Conservation (phyloP, 2,329 filamentous ascomycete genomes). For the Ampelomyces quisqualis region DNA sequence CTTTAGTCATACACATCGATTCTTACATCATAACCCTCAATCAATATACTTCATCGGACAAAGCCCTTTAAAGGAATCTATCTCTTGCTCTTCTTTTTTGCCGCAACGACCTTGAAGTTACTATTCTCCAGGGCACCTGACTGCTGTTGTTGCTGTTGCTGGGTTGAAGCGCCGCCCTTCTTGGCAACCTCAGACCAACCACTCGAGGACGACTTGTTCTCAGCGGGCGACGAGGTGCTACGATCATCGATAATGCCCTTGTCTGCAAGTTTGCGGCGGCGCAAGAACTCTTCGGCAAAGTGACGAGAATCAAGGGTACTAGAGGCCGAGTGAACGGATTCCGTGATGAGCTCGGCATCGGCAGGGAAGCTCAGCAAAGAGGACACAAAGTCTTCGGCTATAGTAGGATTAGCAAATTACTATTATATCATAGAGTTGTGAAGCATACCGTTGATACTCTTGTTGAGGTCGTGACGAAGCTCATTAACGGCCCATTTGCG, state of each 20-base stretch:
- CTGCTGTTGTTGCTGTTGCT: conserved; percentile 44
- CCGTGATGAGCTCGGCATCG: conserved; percentile 79
- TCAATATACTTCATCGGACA: not conserved
- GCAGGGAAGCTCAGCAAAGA: conserved; percentile 73
- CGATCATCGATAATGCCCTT: conserved; percentile 81
- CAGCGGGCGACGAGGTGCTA: conserved; percentile 54
- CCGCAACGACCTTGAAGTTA: conserved; percentile 85
- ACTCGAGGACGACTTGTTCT: conserved; percentile 52
- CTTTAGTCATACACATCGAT: too few relatives aligned
- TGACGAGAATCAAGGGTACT: conserved; percentile 89
- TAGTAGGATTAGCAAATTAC: conserved; percentile 15
- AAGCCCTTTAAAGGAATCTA: too few relatives aligned
- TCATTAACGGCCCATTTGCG: conserved; percentile 86
- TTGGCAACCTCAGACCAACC: conserved; percentile 98
- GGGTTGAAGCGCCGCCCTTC: conserved; percentile 70
- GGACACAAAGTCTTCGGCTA: conserved; percentile 79
- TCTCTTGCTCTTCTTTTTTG: conserved; percentile 78
- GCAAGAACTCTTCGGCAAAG: conserved; percentile 92
- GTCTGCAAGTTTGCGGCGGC: conserved; percentile 88
- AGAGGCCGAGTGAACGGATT: conserved; percentile 83
- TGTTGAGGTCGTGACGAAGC: conserved; percentile 71
- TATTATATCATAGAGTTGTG: not conserved
- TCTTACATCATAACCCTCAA: too few relatives aligned
- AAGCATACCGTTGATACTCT: conserved; percentile 64
- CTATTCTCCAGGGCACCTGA: conserved; percentile 50